Evolutionary conservation across 345 rosid species (phyloP).

Genomic region (Citrus maxima): DNA sequence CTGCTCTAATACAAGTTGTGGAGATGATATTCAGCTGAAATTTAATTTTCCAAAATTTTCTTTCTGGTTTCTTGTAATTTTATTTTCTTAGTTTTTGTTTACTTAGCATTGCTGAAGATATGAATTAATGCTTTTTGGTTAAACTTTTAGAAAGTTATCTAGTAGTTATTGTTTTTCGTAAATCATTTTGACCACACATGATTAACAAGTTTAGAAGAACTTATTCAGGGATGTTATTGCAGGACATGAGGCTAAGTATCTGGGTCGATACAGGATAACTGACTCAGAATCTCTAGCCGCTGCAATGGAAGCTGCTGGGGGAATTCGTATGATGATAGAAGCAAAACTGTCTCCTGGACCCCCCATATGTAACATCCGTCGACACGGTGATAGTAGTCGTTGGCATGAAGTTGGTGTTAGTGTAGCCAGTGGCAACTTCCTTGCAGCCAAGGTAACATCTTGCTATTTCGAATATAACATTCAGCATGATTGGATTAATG

Average conservation of each 20-base stretch:
- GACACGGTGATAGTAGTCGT: constrained; percentile 91
- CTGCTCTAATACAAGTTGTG: not conserved
- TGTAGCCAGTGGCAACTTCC: constrained; percentile 95
- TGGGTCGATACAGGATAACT: constrained; percentile 79
- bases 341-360: constrained; percentile 98
- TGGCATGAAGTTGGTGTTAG: constrained; percentile 90
- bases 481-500: not conserved
- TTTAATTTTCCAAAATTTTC: not conserved
- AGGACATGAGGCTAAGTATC: constrained; percentile 70
- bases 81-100: not conserved
- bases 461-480: not conserved
- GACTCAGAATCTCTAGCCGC: constrained; percentile 80
- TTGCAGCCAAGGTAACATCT: constrained; percentile 79
- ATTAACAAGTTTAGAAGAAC: constrained; percentile 2
- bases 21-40: not conserved
- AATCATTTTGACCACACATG: not conserved
- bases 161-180: not conserved
- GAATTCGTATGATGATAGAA: constrained; percentile 82
- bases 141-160: not conserved
- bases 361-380: constrained; percentile 69
- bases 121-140: not conserved
- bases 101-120: not conserved
- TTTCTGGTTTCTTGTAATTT: not conserved
- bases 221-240: constrained; percentile 20
- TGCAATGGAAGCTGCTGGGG: constrained; percentile 94